Conservation (phyloP, 2,329 filamentous ascomycete genomes). For the Helotiales sp. region DNA sequence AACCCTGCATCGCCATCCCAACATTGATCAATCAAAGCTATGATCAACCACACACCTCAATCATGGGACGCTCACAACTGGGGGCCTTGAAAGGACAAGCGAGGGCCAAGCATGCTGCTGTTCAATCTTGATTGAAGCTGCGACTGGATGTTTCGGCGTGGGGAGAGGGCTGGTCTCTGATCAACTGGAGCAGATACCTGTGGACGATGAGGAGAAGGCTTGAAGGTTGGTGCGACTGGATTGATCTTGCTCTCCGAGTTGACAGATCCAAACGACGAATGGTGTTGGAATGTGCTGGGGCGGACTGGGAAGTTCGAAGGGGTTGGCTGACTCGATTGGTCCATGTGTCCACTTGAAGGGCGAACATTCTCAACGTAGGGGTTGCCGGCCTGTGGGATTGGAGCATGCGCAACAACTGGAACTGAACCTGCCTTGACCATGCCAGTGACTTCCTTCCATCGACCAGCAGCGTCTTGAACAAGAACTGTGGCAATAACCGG, state of each 20-base stretch:
- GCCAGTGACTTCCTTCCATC: slow-evolving; percentile 20
- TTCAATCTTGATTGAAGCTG: slow-evolving; percentile 27
- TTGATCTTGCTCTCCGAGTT: slow-evolving; percentile 18
- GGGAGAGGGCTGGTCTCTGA: slow-evolving; percentile 21
- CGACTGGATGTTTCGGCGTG: slow-evolving; percentile 16
- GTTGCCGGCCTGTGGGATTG: background rate
- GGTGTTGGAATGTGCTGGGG: slow-evolving; percentile 15
- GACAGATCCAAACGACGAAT: slow-evolving; percentile 16
- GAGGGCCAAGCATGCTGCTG: slow-evolving; percentile 18
- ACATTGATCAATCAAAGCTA: background rate
- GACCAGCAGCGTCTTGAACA: slow-evolving; percentile 13
- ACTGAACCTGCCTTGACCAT: slow-evolving; percentile 15
- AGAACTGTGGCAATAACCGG: slow-evolving; percentile 20
- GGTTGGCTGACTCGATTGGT: background rate
- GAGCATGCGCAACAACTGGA: slow-evolving; percentile 20
- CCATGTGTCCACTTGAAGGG: background rate
- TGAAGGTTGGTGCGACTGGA: slow-evolving; percentile 13
- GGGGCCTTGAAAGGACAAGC: background rate
- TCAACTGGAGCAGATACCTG: background rate
- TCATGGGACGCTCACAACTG: background rate
- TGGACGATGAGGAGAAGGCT: slow-evolving; percentile 10
- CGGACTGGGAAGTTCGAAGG: background rate
- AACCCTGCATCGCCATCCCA: background rate
- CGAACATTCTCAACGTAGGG: background rate
- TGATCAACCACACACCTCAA: background rate